Conservation (phyloP, 176 grass and related monocot genomes). For the Typha latifolia region DNA sequence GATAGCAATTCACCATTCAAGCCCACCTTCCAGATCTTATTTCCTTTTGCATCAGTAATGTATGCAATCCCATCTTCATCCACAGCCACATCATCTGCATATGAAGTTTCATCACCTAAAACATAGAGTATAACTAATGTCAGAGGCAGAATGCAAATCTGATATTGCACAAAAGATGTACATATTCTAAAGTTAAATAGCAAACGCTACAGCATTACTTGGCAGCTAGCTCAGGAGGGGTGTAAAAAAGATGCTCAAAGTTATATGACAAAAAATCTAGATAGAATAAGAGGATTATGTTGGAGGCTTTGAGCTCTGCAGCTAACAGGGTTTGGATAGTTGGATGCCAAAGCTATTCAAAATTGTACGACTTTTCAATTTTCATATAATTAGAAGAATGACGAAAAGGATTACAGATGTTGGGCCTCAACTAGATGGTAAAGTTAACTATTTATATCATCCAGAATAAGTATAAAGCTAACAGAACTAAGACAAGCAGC, state of each 20-base stretch:
- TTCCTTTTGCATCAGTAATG: slow-evolving; percentile 49
- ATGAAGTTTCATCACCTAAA: slow-evolving; percentile 41
- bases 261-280: not conserved
- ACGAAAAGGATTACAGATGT: too few relatives aligned
- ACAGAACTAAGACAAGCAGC: too few relatives aligned
- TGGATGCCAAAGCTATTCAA: too few relatives aligned
- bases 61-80: slow-evolving; percentile 81
- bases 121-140: slow-evolving; percentile 8
- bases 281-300: too few relatives aligned
- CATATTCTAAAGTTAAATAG: not conserved
- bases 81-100: slow-evolving; percentile 66
- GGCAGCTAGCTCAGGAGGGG: not conserved
- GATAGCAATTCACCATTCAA: slow-evolving; percentile 48
- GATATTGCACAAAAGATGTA: not conserved
- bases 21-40: slow-evolving; percentile 87
- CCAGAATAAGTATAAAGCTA: too few relatives aligned
- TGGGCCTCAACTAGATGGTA: too few relatives aligned
- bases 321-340: too few relatives aligned
- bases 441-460: too few relatives aligned
- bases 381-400: too few relatives aligned
- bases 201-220: not conserved
- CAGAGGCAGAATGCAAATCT: not conserved
- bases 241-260: not conserved
- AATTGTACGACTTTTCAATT: too few relatives aligned
- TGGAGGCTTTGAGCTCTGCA: too few relatives aligned